Conservation (phyloP, 768 basidiomycete species). For the Phylloporus sp. region DNA sequence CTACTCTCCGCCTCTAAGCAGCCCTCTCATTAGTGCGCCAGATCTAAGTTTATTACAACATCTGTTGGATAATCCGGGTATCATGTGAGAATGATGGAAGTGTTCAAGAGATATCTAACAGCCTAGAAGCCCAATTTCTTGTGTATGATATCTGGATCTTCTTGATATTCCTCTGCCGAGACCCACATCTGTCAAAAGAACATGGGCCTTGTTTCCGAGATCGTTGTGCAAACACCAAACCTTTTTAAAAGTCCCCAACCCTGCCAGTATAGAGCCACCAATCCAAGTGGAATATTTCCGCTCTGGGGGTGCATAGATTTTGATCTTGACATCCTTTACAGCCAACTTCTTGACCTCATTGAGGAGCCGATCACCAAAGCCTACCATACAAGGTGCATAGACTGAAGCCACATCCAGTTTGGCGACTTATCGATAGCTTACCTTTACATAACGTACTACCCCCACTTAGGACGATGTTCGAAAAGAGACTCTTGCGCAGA, state of each 20-base stretch:
- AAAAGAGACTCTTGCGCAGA: constrained; percentile 90
- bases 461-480: constrained; percentile 94
- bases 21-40: constrained; percentile 20
- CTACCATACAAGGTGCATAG: constrained; percentile 34
- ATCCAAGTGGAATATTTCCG: constrained; percentile 98
- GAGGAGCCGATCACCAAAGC: constrained; percentile 93
- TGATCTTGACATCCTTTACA: constrained; percentile 95
- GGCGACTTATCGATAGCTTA: constrained; percentile 31
- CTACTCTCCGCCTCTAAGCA: constrained; percentile 34
- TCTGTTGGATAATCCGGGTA: constrained; percentile 32
- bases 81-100: constrained; percentile 19
- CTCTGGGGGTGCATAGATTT: constrained; percentile 99
- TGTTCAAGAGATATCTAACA: constrained; percentile 11
- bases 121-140: constrained; percentile 82
- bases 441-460: constrained; percentile 95
- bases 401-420: constrained; percentile 18
- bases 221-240: constrained; percentile 34
- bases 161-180: constrained; percentile 97
- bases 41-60: constrained; percentile 33
- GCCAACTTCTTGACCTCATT: constrained; percentile 97
- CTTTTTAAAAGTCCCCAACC: constrained; percentile 97
- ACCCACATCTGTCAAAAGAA: constrained; percentile 86
- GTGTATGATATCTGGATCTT: constrained; percentile 98
- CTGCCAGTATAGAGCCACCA: constrained; percentile 95
- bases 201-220: constrained; percentile 4